Evolutionary conservation across 139 green algal genomes (phyloP), one percentile per base, ranked within the genome.

Genomic region (Closterium sp.): DNA sequence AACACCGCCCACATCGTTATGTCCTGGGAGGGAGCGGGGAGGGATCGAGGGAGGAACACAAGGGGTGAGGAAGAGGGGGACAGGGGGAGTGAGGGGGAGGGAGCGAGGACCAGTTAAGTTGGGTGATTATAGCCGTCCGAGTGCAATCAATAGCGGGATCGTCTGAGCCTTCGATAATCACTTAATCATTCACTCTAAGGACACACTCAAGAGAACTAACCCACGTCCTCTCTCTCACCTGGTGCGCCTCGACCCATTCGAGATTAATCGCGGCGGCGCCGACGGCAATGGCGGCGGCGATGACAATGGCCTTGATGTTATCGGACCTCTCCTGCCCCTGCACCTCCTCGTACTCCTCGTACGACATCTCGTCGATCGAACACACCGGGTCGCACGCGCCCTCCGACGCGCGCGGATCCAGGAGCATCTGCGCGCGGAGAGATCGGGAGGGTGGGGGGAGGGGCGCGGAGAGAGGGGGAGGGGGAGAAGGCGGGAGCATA

Each of bases 171-270:
- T 38, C 32, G 2, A 3, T 38, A 38, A 38, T 38, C 32, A 38
- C 32, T 38, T n/a, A n/a, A 38, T 2, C 2, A 38, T 3, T 38
- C 2, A 38, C 32, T 38, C n/a, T n/a, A n/a, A n/a, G 3, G 32
- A 38, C 32, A 2, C 32, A 38, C 32, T 38, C 32, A 7, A 2
- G 2, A 38, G 32, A 38, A 38, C 32, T 38, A 38, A 38, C 32
- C 32, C 32, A 38, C 32, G 4, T n/a, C n/a, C n/a, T n/a, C n/a
- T n/a, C n/a, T n/a, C 70, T 89, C 31, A 94, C 96, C 11, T 95
- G 70, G 62, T 94, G 34, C 32, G 96, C 96, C 27, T 94, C 94
- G 7, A 96, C 96, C 95, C 91, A 95, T 21, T 95, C 87, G 88
- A 95, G 93, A 30, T 96, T 91, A 13, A 96, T 38, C 27, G 93